A percentile compares a stretch with the other conserved stretches of the same genome.
Evolutionary conservation across 2,329 filamentous ascomycete genomes (phyloP).

Genomic region (Diaporthe citri): DNA sequence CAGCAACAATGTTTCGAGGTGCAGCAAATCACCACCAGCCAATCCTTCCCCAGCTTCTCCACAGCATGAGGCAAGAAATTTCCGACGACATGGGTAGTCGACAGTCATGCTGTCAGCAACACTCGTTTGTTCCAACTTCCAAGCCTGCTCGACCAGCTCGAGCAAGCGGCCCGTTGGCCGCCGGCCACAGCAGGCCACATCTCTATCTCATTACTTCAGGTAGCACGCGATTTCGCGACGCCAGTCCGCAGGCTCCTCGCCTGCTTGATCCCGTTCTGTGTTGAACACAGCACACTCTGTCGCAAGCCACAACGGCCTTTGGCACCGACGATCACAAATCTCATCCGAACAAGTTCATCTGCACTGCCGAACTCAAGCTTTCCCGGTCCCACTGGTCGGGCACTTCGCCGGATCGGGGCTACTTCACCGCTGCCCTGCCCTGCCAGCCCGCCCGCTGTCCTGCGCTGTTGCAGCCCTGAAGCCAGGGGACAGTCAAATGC

Average conservation of each 20-base stretch:
- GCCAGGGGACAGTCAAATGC: conserved; percentile 5
- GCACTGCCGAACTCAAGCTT: conserved; percentile 30
- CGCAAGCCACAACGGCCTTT: background rate
- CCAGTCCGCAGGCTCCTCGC: background rate
- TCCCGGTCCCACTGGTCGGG: conserved; percentile 22
- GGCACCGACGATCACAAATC: conserved; percentile 3
- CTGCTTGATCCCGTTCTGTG: background rate
- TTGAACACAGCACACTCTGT: background rate
- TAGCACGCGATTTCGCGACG: background rate
- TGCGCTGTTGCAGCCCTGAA: conserved; percentile 18
- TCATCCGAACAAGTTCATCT: conserved; percentile 17
- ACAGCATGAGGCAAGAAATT: conserved; percentile 27
- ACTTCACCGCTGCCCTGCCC: conserved; percentile 19
- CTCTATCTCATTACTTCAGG: background rate
- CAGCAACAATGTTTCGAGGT: conserved; percentile 12
- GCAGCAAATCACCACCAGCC: conserved; percentile 22
- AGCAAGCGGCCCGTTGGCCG: background rate
- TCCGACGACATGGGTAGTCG: conserved; percentile 16
- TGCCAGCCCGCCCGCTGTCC: conserved; percentile 1
- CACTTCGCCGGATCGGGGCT: conserved; percentile 16
- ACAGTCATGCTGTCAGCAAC: conserved; percentile 18
- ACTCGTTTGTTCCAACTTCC: background rate
- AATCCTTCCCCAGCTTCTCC: conserved; percentile 27
- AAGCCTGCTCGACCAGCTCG: background rate
- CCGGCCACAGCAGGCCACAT: background rate